Evolutionary conservation across 2,329 filamentous ascomycete species (phyloP).

Genomic region (Orbilia javanica): DNA sequence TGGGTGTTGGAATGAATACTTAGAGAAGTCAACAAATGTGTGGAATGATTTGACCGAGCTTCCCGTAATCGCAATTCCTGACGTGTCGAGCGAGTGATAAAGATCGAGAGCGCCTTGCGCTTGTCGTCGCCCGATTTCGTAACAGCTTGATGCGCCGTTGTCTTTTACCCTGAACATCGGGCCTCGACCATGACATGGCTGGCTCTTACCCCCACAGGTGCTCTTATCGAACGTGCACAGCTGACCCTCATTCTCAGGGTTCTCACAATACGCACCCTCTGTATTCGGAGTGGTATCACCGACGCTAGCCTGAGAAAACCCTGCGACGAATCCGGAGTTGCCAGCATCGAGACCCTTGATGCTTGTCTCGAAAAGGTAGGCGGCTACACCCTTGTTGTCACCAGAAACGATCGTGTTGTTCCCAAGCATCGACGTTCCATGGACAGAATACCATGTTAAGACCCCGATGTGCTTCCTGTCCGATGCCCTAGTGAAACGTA

Average conservation of each 20-base stretch:
- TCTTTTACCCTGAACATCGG: constrained; percentile 77
- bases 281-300: constrained; percentile 92
- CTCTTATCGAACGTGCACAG: constrained; percentile 83
- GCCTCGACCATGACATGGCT: constrained; percentile 80
- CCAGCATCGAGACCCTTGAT: constrained; percentile 71
- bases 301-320: constrained; percentile 91
- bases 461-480: constrained; percentile 80
- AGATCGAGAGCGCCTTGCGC: constrained; percentile 72
- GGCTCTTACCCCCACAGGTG: constrained; percentile 80
- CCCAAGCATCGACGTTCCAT: constrained; percentile 89
- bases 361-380: constrained; percentile 83
- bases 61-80: constrained; percentile 63
- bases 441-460: constrained; percentile 90
- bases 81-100: constrained; percentile 64
- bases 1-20: constrained; percentile 78
- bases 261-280: constrained; percentile 88
- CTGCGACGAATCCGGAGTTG: constrained; percentile 80
- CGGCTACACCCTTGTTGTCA: constrained; percentile 97
- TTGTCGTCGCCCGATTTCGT: constrained; percentile 81
- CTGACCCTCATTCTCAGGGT: constrained; percentile 71
- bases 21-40: constrained; percentile 84
- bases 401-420: constrained; percentile 92
- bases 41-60: constrained; percentile 83
- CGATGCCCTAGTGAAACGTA: constrained; percentile 80
- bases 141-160: constrained; percentile 74